Conservation (phyloP, 208 protist genomes). For the Spongospora subterranea region DNA sequence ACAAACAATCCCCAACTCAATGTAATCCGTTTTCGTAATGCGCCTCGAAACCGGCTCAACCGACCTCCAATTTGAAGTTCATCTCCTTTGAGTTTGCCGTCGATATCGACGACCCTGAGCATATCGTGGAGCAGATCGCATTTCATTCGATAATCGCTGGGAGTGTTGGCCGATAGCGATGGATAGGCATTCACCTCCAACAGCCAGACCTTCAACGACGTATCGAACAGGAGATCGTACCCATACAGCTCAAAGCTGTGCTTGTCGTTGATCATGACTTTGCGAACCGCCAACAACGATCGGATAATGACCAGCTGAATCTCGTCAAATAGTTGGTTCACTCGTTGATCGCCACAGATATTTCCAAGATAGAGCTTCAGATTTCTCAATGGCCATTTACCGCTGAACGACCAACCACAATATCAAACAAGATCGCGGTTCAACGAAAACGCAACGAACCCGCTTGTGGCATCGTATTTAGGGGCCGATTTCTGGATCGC, state of each 20-base stretch:
- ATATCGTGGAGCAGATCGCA: slow-evolving; percentile 87
- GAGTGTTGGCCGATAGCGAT: slow-evolving; percentile 85
- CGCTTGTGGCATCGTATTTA: slow-evolving; percentile 20
- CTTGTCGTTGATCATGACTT: slow-evolving; percentile 81
- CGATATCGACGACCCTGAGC: slow-evolving; percentile 58
- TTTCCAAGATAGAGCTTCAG: slow-evolving; percentile 80
- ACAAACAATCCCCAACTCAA: neutral
- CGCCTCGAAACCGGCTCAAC: neutral
- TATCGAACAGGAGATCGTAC: slow-evolving; percentile 79
- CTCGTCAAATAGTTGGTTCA: slow-evolving; percentile 86
- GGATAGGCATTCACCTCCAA: slow-evolving; percentile 83
- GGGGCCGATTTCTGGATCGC: slow-evolving; percentile 43
- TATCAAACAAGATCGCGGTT: neutral
- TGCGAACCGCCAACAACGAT: slow-evolving; percentile 74
- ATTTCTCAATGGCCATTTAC: slow-evolving; percentile 75
- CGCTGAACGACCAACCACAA: slow-evolving; percentile 69
- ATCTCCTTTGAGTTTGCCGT: neutral
- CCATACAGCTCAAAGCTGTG: slow-evolving; percentile 83
- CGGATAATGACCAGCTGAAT: slow-evolving; percentile 88
- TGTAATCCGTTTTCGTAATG: neutral
- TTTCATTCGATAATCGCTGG: slow-evolving; percentile 90
- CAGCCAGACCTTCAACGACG: slow-evolving; percentile 78
- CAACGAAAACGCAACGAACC: neutral
- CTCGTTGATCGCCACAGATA: slow-evolving; percentile 80
- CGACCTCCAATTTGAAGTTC: neutral